phyloP scores from a whole-genome alignment of 2,329 filamentous ascomycete genomes.

The Xylariales sp. region DNA sequence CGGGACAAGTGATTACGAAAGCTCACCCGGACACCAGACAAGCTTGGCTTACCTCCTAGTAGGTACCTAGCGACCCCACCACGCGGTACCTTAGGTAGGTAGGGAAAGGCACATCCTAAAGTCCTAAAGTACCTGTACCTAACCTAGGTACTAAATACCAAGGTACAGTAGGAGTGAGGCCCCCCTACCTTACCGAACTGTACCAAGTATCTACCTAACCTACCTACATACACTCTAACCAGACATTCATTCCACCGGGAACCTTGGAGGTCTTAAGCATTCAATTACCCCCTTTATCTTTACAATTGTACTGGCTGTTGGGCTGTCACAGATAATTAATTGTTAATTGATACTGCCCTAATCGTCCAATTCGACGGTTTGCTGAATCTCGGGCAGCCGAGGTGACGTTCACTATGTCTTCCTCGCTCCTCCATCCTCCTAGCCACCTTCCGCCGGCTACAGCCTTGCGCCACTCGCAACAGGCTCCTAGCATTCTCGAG shows the following conservation, averaged over 20 bases:
- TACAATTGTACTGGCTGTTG: not conserved
- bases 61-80: too few species aligned
- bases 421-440: slow-evolving; percentile 66
- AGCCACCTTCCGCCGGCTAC: slow-evolving; percentile 66
- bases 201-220: too few species aligned
- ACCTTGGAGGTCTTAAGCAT: too few species aligned
- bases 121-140: too few species aligned
- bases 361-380: not conserved
- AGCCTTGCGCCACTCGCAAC: slow-evolving; percentile 69
- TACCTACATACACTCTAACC: too few species aligned
- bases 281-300: not conserved
- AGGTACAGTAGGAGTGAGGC: too few species aligned
- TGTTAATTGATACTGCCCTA: not conserved
- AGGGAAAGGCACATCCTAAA: too few species aligned
- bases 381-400: slow-evolving; percentile 10
- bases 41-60: not conserved
- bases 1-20: slow-evolving; percentile 22
- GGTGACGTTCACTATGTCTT: slow-evolving; percentile 42
- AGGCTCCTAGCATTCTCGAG: slow-evolving; percentile 67
- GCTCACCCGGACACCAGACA: slow-evolving; percentile 26
- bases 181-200: too few species aligned
- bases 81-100: too few species aligned
- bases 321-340: not conserved
- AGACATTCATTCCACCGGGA: too few species aligned
- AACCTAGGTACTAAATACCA: too few species aligned